Conservation (phyloP, 2,329 filamentous ascomycete genomes). For the Pseudopithomyces chartarum region DNA sequence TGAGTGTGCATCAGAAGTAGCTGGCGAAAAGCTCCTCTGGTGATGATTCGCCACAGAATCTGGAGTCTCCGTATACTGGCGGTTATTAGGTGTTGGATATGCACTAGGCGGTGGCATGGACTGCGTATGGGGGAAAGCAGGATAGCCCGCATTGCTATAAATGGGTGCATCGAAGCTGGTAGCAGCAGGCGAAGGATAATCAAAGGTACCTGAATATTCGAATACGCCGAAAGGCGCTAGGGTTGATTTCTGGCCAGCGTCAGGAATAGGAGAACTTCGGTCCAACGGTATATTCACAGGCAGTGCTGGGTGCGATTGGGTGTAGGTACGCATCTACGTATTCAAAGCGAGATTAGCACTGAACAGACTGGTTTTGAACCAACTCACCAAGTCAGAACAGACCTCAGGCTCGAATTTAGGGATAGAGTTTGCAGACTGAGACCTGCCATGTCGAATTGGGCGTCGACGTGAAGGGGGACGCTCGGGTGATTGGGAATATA, state of each 20-base stretch:
- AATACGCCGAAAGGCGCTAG: conserved; percentile 18
- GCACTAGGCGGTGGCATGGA: conserved; percentile 36
- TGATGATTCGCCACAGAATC: conserved; percentile 29
- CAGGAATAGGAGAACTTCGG: conserved; percentile 18
- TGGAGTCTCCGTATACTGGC: conserved; percentile 11
- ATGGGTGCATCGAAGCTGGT: conserved; percentile 22
- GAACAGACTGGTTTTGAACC: not conserved
- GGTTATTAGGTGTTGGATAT: conserved; percentile 9
- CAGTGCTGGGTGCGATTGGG: conserved; percentile 18
- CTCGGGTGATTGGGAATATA: conserved; percentile 23
- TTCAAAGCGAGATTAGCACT: not conserved
- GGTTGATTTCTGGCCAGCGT: conserved; percentile 6
- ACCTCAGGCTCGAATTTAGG: conserved; percentile 27
- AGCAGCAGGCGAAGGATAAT: conserved; percentile 26
- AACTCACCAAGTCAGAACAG: conserved; percentile 32
- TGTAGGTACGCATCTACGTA: conserved; percentile 15
- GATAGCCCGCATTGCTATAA: conserved; percentile 18
- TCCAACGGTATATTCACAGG: conserved; percentile 18
- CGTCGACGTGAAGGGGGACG: conserved; percentile 14
- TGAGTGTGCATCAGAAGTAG: conserved; percentile 41
- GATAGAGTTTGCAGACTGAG: conserved; percentile 28
- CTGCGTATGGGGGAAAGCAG: conserved; percentile 23
- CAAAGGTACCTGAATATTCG: conserved; percentile 28
- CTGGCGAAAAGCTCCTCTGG: conserved; percentile 30
- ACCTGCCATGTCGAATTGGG: conserved; percentile 27